Percentiles rank a stretch among this genome's conserved stretches.
phyloP scores from a whole-genome alignment of 306 rosid genomes.

The Erythrophleum fordii region DNA sequence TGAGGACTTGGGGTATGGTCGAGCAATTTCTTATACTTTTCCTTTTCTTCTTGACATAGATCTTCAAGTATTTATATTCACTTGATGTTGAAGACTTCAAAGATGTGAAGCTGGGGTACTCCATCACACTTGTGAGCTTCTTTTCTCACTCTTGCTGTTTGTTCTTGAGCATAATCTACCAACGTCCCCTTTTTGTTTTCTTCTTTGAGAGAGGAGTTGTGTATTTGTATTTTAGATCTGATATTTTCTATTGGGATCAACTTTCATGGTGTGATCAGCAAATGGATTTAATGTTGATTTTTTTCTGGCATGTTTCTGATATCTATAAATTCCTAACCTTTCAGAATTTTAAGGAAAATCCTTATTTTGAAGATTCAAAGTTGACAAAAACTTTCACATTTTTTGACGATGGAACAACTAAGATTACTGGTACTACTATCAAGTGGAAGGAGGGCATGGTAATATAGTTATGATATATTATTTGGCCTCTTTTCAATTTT shows the following conservation, averaged over 20 bases:
- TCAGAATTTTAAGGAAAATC: conserved; percentile 65
- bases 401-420: conserved; percentile 60
- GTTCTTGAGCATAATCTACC: conserved; percentile 11
- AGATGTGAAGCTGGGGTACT: conserved; percentile 65
- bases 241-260: background rate
- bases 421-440: conserved; percentile 61
- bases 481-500: background rate
- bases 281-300: conserved; percentile 7
- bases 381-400: conserved; percentile 62
- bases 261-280: background rate
- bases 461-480: conserved; percentile 17
- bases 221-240: background rate
- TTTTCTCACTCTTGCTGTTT: conserved; percentile 23
- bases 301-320: background rate
- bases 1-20: conserved; percentile 12
- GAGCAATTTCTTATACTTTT: conserved; percentile 19
- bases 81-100: conserved; percentile 70
- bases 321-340: conserved; percentile 26
- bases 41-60: conserved; percentile 45
- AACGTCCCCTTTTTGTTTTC: background rate
- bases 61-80: conserved; percentile 61
- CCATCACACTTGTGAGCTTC: conserved; percentile 69
- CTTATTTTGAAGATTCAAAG: conserved; percentile 66
- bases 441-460: conserved; percentile 80
- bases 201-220: background rate